A percentile compares a stretch with the other conserved stretches of the same genome.
Evolutionary conservation across 1,284 basidiomycete genomes (phyloP).

Genomic region (Leccinum olivaceoglutinosum): DNA sequence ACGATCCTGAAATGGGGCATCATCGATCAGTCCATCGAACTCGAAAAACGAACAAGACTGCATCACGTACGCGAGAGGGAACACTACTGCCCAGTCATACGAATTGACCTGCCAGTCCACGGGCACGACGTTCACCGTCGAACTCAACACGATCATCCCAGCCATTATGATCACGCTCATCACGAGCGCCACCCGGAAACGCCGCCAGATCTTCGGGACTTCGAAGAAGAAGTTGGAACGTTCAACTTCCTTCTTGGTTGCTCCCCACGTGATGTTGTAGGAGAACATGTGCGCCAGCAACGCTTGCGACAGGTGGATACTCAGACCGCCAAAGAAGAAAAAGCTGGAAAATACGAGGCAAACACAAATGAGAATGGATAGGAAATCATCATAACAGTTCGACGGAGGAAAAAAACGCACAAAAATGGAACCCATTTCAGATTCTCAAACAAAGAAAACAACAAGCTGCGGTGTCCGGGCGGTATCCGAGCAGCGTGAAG

Average conservation of each 20-base stretch:
- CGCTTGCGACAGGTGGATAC: conserved; percentile 67
- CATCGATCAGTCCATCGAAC: conserved; percentile 20
- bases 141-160: conserved; percentile 52
- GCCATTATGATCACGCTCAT: conserved; percentile 45
- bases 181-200: conserved; percentile 57
- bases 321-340: conserved; percentile 81
- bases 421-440: conserved; percentile 76
- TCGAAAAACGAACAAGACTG: background rate
- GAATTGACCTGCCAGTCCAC: conserved; percentile 56
- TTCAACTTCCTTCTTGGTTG: conserved; percentile 76
- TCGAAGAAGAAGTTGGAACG: conserved; percentile 85
- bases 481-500: conserved; percentile 71
- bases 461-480: conserved; percentile 52
- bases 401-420: conserved; percentile 37
- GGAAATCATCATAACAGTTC: background rate
- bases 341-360: conserved; percentile 42
- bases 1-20: conserved; percentile 36
- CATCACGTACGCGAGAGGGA: conserved; percentile 50
- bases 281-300: conserved; percentile 74
- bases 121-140: conserved; percentile 40
- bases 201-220: conserved; percentile 65
- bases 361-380: conserved; percentile 30
- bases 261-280: conserved; percentile 83
- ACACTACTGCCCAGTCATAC: conserved; percentile 54
- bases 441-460: conserved; percentile 42